Base-by-base conservation (phyloP, 2,329 filamentous ascomycete species). In the Colletotrichum lini region DNA sequence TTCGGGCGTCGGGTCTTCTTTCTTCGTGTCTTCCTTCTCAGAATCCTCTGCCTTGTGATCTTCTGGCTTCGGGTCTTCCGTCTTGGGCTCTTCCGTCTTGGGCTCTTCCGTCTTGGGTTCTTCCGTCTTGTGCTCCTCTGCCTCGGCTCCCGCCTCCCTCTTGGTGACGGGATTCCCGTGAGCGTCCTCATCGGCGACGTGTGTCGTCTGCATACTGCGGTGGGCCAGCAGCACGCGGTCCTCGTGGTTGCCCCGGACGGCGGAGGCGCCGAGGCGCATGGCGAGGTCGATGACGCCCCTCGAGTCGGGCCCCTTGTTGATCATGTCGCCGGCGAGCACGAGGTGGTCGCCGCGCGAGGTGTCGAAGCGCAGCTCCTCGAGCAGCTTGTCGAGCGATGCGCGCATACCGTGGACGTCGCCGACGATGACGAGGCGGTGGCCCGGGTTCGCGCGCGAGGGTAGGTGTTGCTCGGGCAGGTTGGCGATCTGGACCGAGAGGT, bases 331-430 rank as follows among this genome's bases (percentile, higher is more conserved):
- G 0, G 90, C 87, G 56, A 96, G 86, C 23, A 98, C 85, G 49
- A 97, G 82, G 78, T 96, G 93, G 80, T 97, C 96, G 59, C 83
- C 84, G 16, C 30, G 45, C 2, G 38, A 75, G 16, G 70, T 64
- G 70, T 92, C 80, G 80, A 94, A 96, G 18, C 85, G 79, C 26
- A 93, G 83, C 77, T 94, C 91, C 6, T 87, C 79, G 35, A 98
- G 87, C 15, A 98, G 86, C 18, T 85, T 79, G 79, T 86, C 82
- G 78, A 94, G 86, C 72, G 94, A 89, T 15, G 88, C 80, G 75
- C 90, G 90, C 84, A 96, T 96, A 59, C 96, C 96, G 83, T 98
- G 96, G 16, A 98, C 94, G 82, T 99, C 96, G 65, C 96, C 96
- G 44, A 98, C 86, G 72, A 98, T 86, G 44, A 98, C 85, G 30